Evolutionary conservation across 2,329 filamentous ascomycete species (phyloP).

Genomic region (Blumeriella jaapii): DNA sequence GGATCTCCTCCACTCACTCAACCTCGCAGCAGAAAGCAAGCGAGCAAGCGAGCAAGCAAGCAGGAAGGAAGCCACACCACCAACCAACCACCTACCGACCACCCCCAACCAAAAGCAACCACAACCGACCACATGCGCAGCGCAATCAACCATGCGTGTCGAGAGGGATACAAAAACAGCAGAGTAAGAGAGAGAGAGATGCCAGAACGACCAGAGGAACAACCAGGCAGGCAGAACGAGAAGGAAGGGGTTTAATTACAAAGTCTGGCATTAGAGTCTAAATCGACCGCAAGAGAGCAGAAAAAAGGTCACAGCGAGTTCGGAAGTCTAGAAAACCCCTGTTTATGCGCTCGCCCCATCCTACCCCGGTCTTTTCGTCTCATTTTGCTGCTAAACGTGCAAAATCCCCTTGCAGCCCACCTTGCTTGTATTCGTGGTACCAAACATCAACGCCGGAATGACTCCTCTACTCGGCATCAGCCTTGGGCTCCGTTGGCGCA

Average conservation of each 20-base stretch:
- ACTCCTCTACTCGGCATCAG: slow-evolving; percentile 25
- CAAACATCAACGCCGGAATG: slow-evolving; percentile 26
- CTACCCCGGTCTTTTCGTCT: slow-evolving; percentile 16
- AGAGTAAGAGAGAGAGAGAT: not conserved
- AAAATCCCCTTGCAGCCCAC: slow-evolving; percentile 21
- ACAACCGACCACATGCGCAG: too few relatives aligned
- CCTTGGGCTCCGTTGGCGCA: slow-evolving; percentile 30
- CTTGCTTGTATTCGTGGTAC: slow-evolving; percentile 23
- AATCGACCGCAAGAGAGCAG: too few relatives aligned
- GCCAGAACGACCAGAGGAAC: slow-evolving; percentile 3
- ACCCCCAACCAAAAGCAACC: too few relatives aligned
- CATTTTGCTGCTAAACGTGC: slow-evolving; percentile 24
- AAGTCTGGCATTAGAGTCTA: slow-evolving; percentile 26
- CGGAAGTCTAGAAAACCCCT: slow-evolving; percentile 22
- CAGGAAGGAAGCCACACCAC: too few relatives aligned
- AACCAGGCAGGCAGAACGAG: slow-evolving; percentile 5
- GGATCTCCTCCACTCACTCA: too few relatives aligned
- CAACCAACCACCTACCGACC: too few relatives aligned
- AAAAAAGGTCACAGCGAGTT: too few relatives aligned
- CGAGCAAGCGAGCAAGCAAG: too few relatives aligned
- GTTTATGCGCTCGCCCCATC: slow-evolving; percentile 18
- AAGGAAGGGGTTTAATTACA: slow-evolving; percentile 20
- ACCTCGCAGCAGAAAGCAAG: too few relatives aligned
- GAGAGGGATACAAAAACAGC: too few relatives aligned
- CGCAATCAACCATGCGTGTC: too few relatives aligned